Conservation (phyloP, 176 grass and related monocot species). For the Oryza meridionalis region DNA sequence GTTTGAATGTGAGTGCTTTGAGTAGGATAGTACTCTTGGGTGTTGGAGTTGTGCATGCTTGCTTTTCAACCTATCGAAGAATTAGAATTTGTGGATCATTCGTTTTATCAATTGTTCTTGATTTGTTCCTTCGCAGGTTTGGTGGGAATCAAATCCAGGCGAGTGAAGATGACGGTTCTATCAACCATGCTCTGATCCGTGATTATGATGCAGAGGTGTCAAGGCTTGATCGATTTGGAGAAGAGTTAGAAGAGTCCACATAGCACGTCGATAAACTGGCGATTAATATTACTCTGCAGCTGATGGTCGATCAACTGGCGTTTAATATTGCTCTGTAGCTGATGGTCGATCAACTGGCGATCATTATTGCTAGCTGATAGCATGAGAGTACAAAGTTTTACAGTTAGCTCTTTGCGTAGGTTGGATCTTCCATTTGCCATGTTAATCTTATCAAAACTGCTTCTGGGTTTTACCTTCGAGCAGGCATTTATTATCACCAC, state of each 20-base stretch:
- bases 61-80: background rate
- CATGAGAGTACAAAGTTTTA: background rate
- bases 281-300: background rate
- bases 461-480: slow-evolving; percentile 20
- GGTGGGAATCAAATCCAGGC: slow-evolving; percentile 74
- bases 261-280: slow-evolving; percentile 6
- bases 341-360: slow-evolving; percentile 2
- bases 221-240: slow-evolving; percentile 79
- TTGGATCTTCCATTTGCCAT: background rate
- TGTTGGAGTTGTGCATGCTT: background rate
- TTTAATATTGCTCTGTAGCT: background rate
- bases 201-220: slow-evolving; percentile 86
- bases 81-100: background rate
- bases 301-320: slow-evolving; percentile 3
- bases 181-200: slow-evolving; percentile 83
- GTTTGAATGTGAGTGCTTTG: background rate
- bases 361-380: slow-evolving; percentile 6
- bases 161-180: slow-evolving; percentile 73
- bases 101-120: background rate
- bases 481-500: background rate
- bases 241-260: slow-evolving; percentile 68
- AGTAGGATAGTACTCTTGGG: background rate
- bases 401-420: background rate
- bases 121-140: slow-evolving; percentile 65
- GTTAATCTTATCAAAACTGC: background rate